Evolutionary conservation across 305 asterid genomes (phyloP), one percentile per base, ranked within the genome.

Genomic region (Euphrasia arctica): DNA sequence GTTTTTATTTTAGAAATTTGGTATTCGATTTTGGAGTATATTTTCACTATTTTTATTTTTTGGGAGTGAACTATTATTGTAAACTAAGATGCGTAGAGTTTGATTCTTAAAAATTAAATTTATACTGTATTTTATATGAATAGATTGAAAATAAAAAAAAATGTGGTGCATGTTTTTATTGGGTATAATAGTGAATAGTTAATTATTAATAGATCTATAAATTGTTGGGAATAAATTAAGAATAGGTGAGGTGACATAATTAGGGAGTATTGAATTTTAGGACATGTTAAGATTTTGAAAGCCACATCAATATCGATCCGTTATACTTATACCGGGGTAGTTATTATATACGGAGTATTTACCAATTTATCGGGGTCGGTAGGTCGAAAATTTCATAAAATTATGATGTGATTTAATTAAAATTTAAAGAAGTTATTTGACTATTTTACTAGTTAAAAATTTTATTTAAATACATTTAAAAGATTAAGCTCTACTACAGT

Each of bases 231-330:
- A 66, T 70, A 70, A 74, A 70, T 74, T 25, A 70, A 60, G 75
- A 66, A 94, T 75, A 39, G 8, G 59, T 51, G 36, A 63, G 51
- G 69, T 42, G 29, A 62, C 51, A 66, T 75, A 66, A 70, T 56
- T 70, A 18, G 22, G 22, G 22, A 13, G 65, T 34, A 70, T 62
- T 70, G 27, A 74, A 65, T 69, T 60, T 50, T 50, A 9, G 43
- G 69, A 55, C 59, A 65, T 54, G 66, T 69, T 74, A 62, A 63
- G 76, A 75, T 18, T 75, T 70, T 75, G 76, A 75, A 71, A 71
- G 76, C 76, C 58, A 71, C 76, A 27, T 58, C 67, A 39, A 57
- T 47, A 66, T 75, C 70, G 79, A 75, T 75, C 70, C 73, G 79
- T 75, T 75, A 39, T 52, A 41, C 11, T 75, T 75, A 36, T 51